Conservation (phyloP, 179 eudicot genomes). For the Actinidia arguta region DNA sequence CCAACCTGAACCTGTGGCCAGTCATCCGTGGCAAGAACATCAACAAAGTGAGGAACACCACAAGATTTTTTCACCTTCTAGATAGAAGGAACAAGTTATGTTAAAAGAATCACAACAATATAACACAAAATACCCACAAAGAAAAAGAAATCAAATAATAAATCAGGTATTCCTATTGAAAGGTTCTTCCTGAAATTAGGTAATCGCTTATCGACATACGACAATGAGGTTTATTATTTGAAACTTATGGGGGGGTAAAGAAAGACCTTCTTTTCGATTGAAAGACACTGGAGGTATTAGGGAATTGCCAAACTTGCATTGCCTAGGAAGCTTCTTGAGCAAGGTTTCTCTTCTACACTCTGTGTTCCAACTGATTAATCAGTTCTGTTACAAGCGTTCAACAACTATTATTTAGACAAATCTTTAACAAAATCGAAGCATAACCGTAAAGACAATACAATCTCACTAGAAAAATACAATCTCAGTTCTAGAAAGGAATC, state of each 20-base stretch:
- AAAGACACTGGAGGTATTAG: slow-evolving; percentile 20
- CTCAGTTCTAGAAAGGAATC: no score
- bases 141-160: neutral
- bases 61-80: slow-evolving; percentile 90
- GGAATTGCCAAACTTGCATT: slow-evolving; percentile 39
- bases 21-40: slow-evolving; percentile 82
- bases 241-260: neutral
- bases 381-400: no score
- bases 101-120: slow-evolving; percentile 9
- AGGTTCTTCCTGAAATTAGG: slow-evolving; percentile 83
- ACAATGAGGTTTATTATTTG: neutral
- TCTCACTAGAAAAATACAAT: no score
- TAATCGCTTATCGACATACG: slow-evolving; percentile 47
- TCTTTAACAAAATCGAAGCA: no score
- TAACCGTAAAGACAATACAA: no score
- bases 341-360: slow-evolving; percentile 43
- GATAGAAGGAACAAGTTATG: slow-evolving; percentile 87
- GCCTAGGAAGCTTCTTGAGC: slow-evolving; percentile 58
- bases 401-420: no score
- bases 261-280: slow-evolving; percentile 46
- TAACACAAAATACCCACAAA: slow-evolving; percentile 1
- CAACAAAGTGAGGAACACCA: slow-evolving; percentile 84
- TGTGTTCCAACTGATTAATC: no score
- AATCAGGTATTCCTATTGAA: slow-evolving; percentile 58
- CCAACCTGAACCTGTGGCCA: slow-evolving; percentile 83